Percentiles rank a stretch among this genome's conserved stretches.
Conservation (phyloP, 352 stramenopile genomes). For the Phytophthora cryptogea region DNA sequence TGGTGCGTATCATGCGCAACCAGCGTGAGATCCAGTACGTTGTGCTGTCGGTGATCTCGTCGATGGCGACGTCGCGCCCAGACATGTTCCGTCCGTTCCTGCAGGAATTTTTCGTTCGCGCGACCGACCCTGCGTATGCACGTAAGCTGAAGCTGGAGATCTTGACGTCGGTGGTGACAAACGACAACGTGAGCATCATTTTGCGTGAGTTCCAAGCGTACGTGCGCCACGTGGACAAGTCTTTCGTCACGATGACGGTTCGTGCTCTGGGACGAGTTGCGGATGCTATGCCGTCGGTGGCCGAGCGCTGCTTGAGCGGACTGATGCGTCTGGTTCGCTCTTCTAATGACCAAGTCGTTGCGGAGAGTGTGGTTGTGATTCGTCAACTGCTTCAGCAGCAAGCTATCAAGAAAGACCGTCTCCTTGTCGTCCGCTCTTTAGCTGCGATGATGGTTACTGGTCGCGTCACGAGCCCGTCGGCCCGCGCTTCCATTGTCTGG, state of each 20-base stretch:
- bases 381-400: conserved; percentile 94
- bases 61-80: conserved; percentile 93
- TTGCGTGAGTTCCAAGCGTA: conserved; percentile 97
- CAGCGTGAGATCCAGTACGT: conserved; percentile 98
- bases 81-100: conserved; percentile 97
- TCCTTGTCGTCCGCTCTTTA: conserved; percentile 76
- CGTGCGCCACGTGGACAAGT: conserved; percentile 94
- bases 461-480: conserved; percentile 71
- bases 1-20: conserved; percentile 97
- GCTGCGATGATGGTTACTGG: conserved; percentile 77
- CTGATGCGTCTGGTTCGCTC: conserved; percentile 86
- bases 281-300: conserved; percentile 89
- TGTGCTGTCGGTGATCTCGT: conserved; percentile 95
- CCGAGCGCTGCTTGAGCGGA: conserved; percentile 91
- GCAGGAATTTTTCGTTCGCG: conserved; percentile 97
- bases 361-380: conserved; percentile 95
- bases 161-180: conserved; percentile 91
- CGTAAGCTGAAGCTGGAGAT: conserved; percentile 98
- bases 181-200: conserved; percentile 93
- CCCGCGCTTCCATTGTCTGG: conserved; percentile 92
- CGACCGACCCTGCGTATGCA: conserved; percentile 95
- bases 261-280: conserved; percentile 92
- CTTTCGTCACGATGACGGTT: conserved; percentile 95
- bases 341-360: conserved; percentile 91
- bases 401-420: conserved; percentile 76